Conservation (phyloP, 352 stramenopile genomes). For the Peronospora destructor region DNA sequence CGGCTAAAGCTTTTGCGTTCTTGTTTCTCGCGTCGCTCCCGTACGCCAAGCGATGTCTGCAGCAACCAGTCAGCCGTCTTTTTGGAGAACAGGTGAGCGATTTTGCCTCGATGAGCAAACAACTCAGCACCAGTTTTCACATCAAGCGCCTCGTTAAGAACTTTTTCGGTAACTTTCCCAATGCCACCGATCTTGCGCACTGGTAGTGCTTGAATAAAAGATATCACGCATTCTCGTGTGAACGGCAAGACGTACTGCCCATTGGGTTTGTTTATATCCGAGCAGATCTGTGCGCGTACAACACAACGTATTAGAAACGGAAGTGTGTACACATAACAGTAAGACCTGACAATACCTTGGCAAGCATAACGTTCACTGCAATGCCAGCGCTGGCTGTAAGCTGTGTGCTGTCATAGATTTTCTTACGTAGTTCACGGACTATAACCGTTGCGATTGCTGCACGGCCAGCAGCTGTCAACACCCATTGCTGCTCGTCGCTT, state of each 20-base stretch:
- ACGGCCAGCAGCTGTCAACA: constrained; percentile 11
- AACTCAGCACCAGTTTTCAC: constrained; percentile 84
- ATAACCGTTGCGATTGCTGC: constrained; percentile 44
- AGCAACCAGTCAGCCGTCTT: constrained; percentile 67
- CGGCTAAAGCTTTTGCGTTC: constrained; percentile 78
- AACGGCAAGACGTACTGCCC: constrained; percentile 89
- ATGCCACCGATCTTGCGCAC: constrained; percentile 93
- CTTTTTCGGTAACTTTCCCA: constrained; percentile 94
- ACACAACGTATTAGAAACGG: constrained; percentile 2
- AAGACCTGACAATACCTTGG: constrained; percentile 63
- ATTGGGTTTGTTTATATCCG: constrained; percentile 95
- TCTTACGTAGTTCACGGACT: constrained; percentile 76
- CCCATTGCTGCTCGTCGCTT: constrained; percentile 5
- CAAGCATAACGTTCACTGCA: constrained; percentile 87
- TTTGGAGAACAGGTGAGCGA: constrained; percentile 61
- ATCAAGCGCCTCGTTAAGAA: constrained; percentile 63
- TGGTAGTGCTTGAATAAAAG: constrained; percentile 85
- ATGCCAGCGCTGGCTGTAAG: constrained; percentile 93
- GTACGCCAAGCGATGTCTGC: constrained; percentile 62
- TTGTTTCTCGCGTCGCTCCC: constrained; percentile 36
- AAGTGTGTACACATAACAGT: not conserved
- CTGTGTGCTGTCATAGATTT: constrained; percentile 80
- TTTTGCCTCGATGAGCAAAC: constrained; percentile 44
- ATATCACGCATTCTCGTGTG: constrained; percentile 57
- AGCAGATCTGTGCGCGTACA: constrained; percentile 69